Base-by-base conservation (phyloP, 2,329 filamentous ascomycete genomes). In the Nannizziopsis arthrosporioides region DNA sequence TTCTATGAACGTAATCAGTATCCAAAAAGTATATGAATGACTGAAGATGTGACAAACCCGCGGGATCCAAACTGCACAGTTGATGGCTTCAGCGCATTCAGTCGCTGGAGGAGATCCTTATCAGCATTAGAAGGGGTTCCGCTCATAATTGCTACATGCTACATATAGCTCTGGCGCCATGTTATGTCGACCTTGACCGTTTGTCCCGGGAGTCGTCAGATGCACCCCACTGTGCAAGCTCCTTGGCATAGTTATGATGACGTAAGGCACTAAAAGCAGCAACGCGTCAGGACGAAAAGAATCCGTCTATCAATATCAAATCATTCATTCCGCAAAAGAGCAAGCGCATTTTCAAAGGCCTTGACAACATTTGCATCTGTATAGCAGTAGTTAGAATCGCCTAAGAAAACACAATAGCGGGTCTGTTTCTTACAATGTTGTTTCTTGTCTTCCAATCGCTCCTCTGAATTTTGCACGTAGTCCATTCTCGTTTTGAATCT, bases 401-500 rank as follows among this genome's bases (percentile, higher is more conserved):
- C n/a, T n/a, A n/a, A n/a, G 15, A 30, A 40, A 3, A 19, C 5
- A 30, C 12, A 9, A 41, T 7, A 44, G 15, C n/a, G 27, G 52
- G 38, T 14, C 17, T 14, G 14, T 32, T 27, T 68, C 84, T 69
- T 69, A 94, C 88, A 85, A 58, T 94, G 88, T 52, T 81, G 73
- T 59, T 88, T 83, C 61, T 84, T 92, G 55, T 82, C 75, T 47
- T 80, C 78, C 49, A 94, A 72, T 19, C 73, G 76, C 35, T 78
- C 71, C 62, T 94, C 89, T 0, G 82, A 78, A 38, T 86, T 72
- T 53, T 82, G 78, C 27, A 94, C 85, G 62, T 82, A 84, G 52
- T 79, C 73, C 62, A 83, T 80, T 53, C 88, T 80, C 1, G 89
- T 95, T 59, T 82, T 84, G 40, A 94, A 73, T 48, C 84, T 86